Evolutionary conservation across 495 filamentous ascomycete genomes (phyloP).

Genomic region (Aspergillus hancockii): DNA sequence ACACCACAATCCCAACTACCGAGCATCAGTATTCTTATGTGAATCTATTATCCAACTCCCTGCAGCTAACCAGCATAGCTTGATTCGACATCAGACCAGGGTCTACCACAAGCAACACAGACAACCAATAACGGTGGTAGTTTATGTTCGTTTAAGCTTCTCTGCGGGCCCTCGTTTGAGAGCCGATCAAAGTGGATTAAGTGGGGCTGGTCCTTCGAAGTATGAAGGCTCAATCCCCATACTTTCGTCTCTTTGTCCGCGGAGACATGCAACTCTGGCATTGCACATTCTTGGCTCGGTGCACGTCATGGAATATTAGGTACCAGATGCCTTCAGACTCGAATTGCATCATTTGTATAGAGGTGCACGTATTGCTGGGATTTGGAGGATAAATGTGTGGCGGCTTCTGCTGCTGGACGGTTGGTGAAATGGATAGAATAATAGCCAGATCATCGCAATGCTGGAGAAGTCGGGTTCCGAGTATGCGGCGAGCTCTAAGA

Average conservation of each 20-base stretch:
- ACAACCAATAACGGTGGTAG: too few species aligned
- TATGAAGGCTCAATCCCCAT: neutral
- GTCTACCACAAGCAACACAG: too few species aligned
- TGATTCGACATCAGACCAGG: too few species aligned
- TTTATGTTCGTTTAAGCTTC: too few species aligned
- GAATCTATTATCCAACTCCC: too few species aligned
- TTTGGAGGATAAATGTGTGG: neutral
- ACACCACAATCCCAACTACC: too few species aligned
- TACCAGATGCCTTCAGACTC: neutral
- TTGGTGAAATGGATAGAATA: neutral
- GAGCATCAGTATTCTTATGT: too few species aligned
- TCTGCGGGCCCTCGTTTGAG: too few species aligned
- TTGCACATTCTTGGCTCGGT: neutral
- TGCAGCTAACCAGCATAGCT: too few species aligned
- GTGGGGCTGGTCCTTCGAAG: too few species aligned
- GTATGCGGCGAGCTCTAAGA: neutral
- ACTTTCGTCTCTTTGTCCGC: neutral
- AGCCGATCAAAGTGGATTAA: too few species aligned
- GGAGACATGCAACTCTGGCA: constrained; percentile 2
- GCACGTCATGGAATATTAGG: neutral
- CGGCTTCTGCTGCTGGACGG: too few species aligned
- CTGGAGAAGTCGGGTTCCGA: neutral
- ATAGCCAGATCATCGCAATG: neutral
- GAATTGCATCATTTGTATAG: neutral
- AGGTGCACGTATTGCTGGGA: neutral